A percentile compares a stretch with the other conserved stretches of the same genome.
Evolutionary conservation across 106 monocot species (phyloP).

Genomic region (Dendrobium huoshanense): DNA sequence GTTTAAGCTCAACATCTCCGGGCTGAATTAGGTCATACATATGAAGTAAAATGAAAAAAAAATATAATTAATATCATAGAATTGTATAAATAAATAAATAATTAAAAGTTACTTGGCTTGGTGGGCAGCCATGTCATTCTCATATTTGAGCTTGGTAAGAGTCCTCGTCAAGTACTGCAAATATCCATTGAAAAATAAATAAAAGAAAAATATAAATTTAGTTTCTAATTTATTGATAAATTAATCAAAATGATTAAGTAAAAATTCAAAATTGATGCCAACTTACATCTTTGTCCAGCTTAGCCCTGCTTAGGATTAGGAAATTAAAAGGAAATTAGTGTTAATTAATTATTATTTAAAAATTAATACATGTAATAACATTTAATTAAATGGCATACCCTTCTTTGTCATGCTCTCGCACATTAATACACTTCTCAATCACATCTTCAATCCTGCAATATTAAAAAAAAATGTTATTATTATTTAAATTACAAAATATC

Average conservation of each 20-base stretch:
- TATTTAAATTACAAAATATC: background rate
- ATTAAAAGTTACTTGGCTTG: slow-evolving; percentile 24
- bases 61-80: background rate
- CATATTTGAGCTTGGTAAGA: slow-evolving; percentile 68
- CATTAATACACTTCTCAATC: slow-evolving; percentile 34
- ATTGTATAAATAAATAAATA: too few relatives aligned
- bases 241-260: background rate
- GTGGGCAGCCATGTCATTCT: slow-evolving; percentile 57
- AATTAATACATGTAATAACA: background rate
- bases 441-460: slow-evolving; percentile 58
- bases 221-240: too few relatives aligned
- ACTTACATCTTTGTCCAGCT: slow-evolving; percentile 33
- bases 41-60: background rate
- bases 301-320: slow-evolving; percentile 12
- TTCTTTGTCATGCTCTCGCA: slow-evolving; percentile 53
- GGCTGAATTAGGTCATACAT: slow-evolving; percentile 13
- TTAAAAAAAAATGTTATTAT: background rate
- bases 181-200: background rate
- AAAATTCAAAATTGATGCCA: background rate
- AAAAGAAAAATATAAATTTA: background rate
- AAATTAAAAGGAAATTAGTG: background rate
- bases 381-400: slow-evolving; percentile 17
- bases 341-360: background rate
- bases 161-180: slow-evolving; percentile 41
- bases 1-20: slow-evolving; percentile 16